Evolutionary conservation across 352 stramenopile genomes (phyloP), one percentile per base, ranked within the genome.

Genomic region (Globisporangium rhizosaccharum): DNA sequence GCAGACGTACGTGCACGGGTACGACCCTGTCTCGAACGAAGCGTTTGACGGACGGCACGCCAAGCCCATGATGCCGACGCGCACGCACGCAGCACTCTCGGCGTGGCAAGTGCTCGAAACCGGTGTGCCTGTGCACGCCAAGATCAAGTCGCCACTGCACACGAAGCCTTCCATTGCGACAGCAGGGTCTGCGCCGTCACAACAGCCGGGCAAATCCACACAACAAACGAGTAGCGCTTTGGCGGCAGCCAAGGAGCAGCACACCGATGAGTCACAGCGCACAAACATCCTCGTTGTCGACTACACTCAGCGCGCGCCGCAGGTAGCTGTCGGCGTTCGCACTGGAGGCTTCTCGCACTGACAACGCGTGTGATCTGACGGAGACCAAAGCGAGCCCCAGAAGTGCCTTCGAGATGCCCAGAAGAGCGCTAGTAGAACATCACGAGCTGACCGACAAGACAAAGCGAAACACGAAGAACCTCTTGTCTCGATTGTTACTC

Each of bases 11-110:
- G 63, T 75, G 18, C 82, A 91, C 51, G 77, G 79, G 48, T 89
- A 78, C 42, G 75, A 91, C 28, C 76, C 81, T 20, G 66, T 91
- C 41, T 82, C 82, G 0, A 88, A 91, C 57, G 65, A 88, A 36
- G 51, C 68, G 3, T 89, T 81, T 25, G 62, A 66, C 1, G 82
- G 82, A 1, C 67, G 73, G 59, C 54, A 82, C 23, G 66, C 73
- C 14, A 88, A 89, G 51, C 42, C 61, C 1, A 75, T 65, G 15
- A 62, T 79, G 49, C 57, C 77, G 17, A 71, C 73, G 26, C 62
- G 77, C 20, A 88, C 79, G 11, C 72, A 87, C n/a, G 61, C 68
- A 48, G 30, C 69, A 4, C 59, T 76, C 11, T 62, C 68, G 0
- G 66, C 70, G 0, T 90, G 77, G 80, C 63, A 80, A 57, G 71